These are phyloP conservation scores for Pseudogymnoascus sp. DNA, from an alignment of 2,329 filamentous ascomycete species.

Conservation along the genomic window DNA sequence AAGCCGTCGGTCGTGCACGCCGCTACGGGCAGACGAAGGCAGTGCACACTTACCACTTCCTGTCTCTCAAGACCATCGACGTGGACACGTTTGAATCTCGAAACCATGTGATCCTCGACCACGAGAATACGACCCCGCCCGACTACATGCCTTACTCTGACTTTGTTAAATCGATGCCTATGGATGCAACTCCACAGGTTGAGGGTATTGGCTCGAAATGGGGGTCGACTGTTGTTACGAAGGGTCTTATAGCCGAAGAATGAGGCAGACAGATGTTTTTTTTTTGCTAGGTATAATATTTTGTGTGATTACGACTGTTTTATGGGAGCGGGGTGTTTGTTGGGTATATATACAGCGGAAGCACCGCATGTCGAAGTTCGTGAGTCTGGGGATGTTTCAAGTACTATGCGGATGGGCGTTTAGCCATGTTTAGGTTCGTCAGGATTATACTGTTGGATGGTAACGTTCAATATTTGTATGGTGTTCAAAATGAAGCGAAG, in stretches of 20 bases:
- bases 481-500: constrained; percentile 2
- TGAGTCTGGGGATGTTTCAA: not conserved
- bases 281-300: not conserved
- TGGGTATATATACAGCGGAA: not conserved
- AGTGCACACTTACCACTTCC: constrained; percentile 48
- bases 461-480: not conserved
- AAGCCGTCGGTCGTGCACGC: constrained; percentile 52
- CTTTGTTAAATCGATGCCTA: not conserved
- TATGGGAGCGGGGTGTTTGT: not conserved
- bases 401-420: not conserved
- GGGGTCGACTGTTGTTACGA: not conserved
- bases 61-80: constrained; percentile 36
- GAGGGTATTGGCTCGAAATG: not conserved
- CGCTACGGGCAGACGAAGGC: constrained; percentile 48
- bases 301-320: not conserved
- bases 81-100: constrained; percentile 35
- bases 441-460: not conserved
- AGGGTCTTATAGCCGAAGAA: not conserved
- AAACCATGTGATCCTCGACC: constrained; percentile 19
- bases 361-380: not conserved
- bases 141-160: constrained; percentile 4
- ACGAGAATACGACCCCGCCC: not conserved
- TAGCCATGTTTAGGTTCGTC: not conserved
- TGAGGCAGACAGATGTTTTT: not conserved
- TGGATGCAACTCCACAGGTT: not conserved